These are phyloP conservation scores for Jaminaea rosea DNA, from an alignment of 1,284 basidiomycete species.

Conservation along the genomic window DNA sequence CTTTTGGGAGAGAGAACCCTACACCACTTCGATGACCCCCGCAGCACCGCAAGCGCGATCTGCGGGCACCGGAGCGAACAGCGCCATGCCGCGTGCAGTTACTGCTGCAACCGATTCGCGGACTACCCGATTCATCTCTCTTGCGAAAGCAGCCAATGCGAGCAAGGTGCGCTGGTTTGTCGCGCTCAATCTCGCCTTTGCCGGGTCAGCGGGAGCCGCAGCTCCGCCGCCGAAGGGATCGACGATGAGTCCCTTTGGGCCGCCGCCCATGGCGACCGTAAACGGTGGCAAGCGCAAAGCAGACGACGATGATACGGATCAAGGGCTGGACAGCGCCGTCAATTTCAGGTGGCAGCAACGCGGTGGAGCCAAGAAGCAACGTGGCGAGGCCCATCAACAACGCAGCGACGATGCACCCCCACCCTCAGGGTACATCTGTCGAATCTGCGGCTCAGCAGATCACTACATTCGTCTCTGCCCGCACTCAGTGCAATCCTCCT, in stretches of 20 bases:
- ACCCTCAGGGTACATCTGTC: conserved; percentile 28
- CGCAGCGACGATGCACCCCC: conserved; percentile 12
- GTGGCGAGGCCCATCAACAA: too few species aligned
- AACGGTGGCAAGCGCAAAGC: neutral
- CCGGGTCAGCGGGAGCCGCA: conserved; percentile 1
- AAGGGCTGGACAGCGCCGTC: conserved; percentile 4
- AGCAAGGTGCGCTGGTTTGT: conserved; percentile 41
- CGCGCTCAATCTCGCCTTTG: conserved; percentile 29
- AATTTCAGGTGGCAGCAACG: conserved; percentile 3
- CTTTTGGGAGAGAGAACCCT: conserved; percentile 42
- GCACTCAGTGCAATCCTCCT: neutral
- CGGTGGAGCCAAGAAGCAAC: neutral
- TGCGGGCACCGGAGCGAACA: conserved; percentile 22
- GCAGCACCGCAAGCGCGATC: too few species aligned
- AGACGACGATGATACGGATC: neutral
- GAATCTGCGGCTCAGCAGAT: conserved; percentile 16
- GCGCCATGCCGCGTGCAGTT: conserved; percentile 1
- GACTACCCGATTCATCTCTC: conserved; percentile 31
- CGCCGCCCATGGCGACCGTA: neutral
- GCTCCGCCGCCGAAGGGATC: neutral
- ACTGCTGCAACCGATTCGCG: neutral
- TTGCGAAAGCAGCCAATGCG: conserved; percentile 34
- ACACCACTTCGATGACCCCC: conserved; percentile 4
- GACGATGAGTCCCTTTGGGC: conserved; percentile 9
- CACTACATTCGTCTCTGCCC: conserved; percentile 29